Percentiles rank a stretch among this genome's conserved stretches.
phyloP scores from a whole-genome alignment of 2,329 filamentous ascomycete species.

The Sarocladiaceae sp. region DNA sequence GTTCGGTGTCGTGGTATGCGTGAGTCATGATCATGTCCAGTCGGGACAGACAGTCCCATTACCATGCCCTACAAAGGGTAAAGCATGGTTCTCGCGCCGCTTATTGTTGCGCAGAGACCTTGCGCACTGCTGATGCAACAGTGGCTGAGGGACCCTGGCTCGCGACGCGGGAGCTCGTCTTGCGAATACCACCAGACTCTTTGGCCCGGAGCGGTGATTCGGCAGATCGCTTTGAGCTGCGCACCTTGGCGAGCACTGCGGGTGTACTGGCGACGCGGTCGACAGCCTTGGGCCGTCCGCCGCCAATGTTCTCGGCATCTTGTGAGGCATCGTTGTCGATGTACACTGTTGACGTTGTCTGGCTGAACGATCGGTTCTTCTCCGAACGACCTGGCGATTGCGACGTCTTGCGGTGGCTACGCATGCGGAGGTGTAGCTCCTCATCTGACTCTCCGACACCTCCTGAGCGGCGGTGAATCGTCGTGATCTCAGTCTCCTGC shows the following conservation, averaged over 20 bases:
- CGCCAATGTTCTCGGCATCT: conserved; percentile 65
- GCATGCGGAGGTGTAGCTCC: conserved; percentile 72
- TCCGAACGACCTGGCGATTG: conserved; percentile 55
- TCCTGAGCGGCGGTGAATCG: conserved; percentile 55
- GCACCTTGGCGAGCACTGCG: conserved; percentile 57
- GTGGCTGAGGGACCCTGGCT: conserved; percentile 45
- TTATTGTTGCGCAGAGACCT: conserved; percentile 35
- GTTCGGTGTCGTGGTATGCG: conserved; percentile 8
- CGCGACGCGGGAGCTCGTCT: conserved; percentile 60
- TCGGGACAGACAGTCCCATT: conserved; percentile 1
- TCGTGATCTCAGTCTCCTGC: conserved; percentile 54
- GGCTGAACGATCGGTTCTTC: conserved; percentile 65
- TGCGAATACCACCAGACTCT: conserved; percentile 50
- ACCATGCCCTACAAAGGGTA: background rate
- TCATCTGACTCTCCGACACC: conserved; percentile 67
- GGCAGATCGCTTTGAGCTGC: conserved; percentile 49
- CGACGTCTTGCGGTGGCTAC: conserved; percentile 58
- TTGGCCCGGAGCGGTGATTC: conserved; percentile 46
- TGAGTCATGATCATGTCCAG: conserved; percentile 6
- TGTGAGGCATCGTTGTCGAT: conserved; percentile 62
- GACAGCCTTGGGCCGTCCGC: conserved; percentile 52
- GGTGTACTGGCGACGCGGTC: conserved; percentile 49
- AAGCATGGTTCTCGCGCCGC: background rate
- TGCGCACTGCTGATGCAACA: conserved; percentile 40
- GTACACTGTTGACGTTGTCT: conserved; percentile 66